Evolutionary conservation across 225 moss, liverwort and hornwort genomes (phyloP), one percentile per base, ranked within the genome.

Genomic region (Thuidium tamariscinum): DNA sequence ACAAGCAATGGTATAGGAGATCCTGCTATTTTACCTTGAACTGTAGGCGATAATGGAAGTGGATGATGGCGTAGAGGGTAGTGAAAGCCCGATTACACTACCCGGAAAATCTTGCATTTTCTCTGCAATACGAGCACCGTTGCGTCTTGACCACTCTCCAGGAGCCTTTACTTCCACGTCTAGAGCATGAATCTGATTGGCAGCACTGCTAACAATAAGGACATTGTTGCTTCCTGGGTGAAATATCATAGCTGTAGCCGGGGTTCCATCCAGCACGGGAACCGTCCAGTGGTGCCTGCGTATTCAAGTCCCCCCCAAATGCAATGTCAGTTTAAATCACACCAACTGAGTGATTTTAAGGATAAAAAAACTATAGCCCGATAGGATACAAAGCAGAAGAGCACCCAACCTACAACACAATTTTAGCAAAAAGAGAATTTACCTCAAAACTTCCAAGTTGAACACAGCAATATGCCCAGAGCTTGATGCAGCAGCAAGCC

Each of bases 241-340:
- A 66, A 99, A 97, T 56, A 97, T 82, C 88, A 97, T 96, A n/a
- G 97, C 95, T 26, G 97, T 97, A 49, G 95, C 97, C 62, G 94
- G 88, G 63, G 95, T 93, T 84, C 96, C 99, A 86, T 99, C 99
- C 80, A 96, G 88, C 68, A 96, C 93, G 78, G 97, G 97, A 77
- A 96, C 93, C 39, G 97, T 94, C 99, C 99, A 99, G 84, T 99
- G 97, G 90, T 95, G 99, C 91, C 99, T 99, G 93, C 89, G 89
- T 36, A 61, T 83, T 83, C 87, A 82, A 78, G 48, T 48, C 30
- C 65, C 41, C 41, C 32, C 18, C 15, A 22, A 74, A 87, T n/a
- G 36, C 34, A 32, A 56, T 19, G 69, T 83, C 75, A 85, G 79
- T 25, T 39, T 14, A 25, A 83, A 42, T 72, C 52, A 69, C 55